Evolutionary conservation across 2,329 filamentous ascomycete species (phyloP).

Genomic region (Aaosphaeria arxii): DNA sequence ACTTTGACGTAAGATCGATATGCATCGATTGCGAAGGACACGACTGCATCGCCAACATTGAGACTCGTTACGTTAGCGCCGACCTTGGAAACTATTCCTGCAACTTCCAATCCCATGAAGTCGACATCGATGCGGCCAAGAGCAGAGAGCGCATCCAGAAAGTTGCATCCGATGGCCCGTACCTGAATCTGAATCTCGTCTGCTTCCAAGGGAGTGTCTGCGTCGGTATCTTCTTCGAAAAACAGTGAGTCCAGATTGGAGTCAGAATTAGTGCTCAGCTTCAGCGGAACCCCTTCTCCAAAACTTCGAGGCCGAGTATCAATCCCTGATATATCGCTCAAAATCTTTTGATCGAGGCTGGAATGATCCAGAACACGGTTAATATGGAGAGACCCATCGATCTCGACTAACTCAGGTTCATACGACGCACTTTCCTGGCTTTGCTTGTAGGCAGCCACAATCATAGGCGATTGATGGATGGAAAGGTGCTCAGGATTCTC

Average conservation of each 20-base stretch:
- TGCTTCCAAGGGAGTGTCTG: not conserved
- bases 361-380: not conserved
- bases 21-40: not conserved
- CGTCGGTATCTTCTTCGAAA: not conserved
- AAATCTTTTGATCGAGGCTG: too few species aligned
- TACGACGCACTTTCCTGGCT: not conserved
- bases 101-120: not conserved
- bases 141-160: constrained; percentile 15
- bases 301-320: not conserved
- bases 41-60: not conserved
- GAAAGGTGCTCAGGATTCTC: too few species aligned
- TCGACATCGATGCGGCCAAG: constrained; percentile 6
- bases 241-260: not conserved
- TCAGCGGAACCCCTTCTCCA: not conserved
- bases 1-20: not conserved
- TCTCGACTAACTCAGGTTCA: not conserved
- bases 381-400: not conserved
- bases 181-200: constrained; percentile 15
- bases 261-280: not conserved
- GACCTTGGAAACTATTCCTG: not conserved
- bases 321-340: not conserved
- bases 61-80: not conserved
- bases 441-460: too few species aligned
- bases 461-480: too few species aligned
- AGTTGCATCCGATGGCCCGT: constrained; percentile 14